Base-by-base conservation (phyloP, 2,329 filamentous ascomycete species). In the Bertia moriformis region DNA sequence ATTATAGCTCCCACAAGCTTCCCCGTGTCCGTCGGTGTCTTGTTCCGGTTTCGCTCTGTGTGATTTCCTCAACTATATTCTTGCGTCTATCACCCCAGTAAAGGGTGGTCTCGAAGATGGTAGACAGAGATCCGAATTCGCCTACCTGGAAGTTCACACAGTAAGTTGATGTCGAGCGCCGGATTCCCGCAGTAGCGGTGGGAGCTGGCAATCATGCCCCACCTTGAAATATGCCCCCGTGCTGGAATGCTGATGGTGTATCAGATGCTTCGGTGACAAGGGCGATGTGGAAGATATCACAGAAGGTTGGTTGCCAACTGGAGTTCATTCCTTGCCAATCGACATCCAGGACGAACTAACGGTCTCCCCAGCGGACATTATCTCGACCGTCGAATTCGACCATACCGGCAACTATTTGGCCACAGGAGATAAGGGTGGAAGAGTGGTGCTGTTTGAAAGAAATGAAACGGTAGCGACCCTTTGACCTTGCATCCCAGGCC, bases 271-370 rank as follows among this genome's bases (percentile, higher is more conserved):
- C 66, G 91, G 91, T 63, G 91, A 98, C 68, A 98, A 98, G 67
- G 91, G 91, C 52, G 91, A 98, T 67, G 89, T 98, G 49, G 91
- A 96, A 63, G 88, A 95, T 61, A 95, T 95, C 60, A 95, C 88
- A 63, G 88, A 95, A 80, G 84, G 85, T 88, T 69, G 52, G 62
- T 27, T 46, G 45, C n/a, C n/a, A n/a, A n/a, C n/a, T n/a, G n/a
- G 30, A 14, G 22, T 17, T 39, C 30, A 35, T 32, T 30, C 37
- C 38, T 39, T 30, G 18, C 14, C 19, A 33, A 18, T 37, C 18
- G 15, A 42, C 24, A 37, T 14, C 18, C 18, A 14, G 29, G 18
- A 22, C 38, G 13, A 18, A 35, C 50, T 48, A 43, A 45, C 40
- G 43, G 42, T 48, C 40, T 37, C 27, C 43, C 40, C 48, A 87